These are phyloP conservation scores for Starmera amethionina DNA, from an alignment of 805 yeast genomes.

Conservation along the genomic window DNA sequence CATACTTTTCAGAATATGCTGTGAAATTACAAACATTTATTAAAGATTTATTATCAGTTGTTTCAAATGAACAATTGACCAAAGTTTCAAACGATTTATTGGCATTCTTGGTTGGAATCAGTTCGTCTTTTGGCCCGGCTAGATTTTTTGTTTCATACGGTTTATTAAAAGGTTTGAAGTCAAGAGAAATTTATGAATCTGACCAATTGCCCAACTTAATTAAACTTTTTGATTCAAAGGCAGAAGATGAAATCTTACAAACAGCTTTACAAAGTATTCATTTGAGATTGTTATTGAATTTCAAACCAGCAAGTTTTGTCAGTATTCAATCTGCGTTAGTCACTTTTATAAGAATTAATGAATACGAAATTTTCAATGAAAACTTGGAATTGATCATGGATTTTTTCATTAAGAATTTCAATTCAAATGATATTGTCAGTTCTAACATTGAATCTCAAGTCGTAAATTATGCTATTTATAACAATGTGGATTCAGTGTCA, in stretches of 20 bases:
- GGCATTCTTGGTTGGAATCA: conserved; percentile 34
- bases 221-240: conserved; percentile 25
- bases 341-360: conserved; percentile 17
- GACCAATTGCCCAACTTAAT: conserved; percentile 20
- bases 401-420: conserved; percentile 11
- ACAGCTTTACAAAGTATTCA: conserved; percentile 41
- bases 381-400: conserved; percentile 31
- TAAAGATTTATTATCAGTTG: conserved; percentile 20
- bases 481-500: conserved; percentile 2
- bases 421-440: neutral
- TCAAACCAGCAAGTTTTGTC: conserved; percentile 19
- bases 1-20: conserved; percentile 47
- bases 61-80: conserved; percentile 22
- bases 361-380: conserved; percentile 22
- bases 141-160: conserved; percentile 54
- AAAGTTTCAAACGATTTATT: conserved; percentile 25
- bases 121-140: conserved; percentile 58
- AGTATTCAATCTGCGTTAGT: conserved; percentile 9
- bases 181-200: conserved; percentile 11
- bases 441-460: neutral
- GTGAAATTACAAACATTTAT: conserved; percentile 37
- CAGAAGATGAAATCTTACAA: conserved; percentile 46
- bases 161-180: conserved; percentile 39
- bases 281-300: conserved; percentile 33
- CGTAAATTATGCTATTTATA: conserved; percentile 14